These are phyloP conservation scores for Blastosporella zonata DNA, from an alignment of 1,284 basidiomycete genomes.

Conservation along the genomic window DNA sequence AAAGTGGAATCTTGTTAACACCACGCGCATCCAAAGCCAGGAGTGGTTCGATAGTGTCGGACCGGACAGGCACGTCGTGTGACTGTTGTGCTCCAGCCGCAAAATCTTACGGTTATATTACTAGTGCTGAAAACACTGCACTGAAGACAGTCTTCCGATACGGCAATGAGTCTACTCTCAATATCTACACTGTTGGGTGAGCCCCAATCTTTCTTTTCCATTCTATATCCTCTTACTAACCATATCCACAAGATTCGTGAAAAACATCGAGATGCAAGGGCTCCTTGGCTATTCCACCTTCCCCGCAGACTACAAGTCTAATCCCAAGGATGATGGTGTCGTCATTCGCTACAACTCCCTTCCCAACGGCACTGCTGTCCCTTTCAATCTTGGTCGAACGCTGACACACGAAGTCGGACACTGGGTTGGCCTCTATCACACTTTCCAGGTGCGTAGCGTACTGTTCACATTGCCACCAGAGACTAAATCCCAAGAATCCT, in stretches of 20 bases:
- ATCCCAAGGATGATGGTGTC: slow-evolving; percentile 38
- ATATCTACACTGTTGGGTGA: slow-evolving; percentile 35
- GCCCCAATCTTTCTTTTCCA: not conserved
- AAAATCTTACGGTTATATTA: not conserved
- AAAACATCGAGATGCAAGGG: slow-evolving; percentile 19
- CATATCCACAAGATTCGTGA: slow-evolving; percentile 7
- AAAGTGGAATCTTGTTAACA: slow-evolving; percentile 32
- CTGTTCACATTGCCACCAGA: not conserved
- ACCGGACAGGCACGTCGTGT: slow-evolving; percentile 25
- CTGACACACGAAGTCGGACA: slow-evolving; percentile 40
- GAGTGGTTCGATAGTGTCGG: slow-evolving; percentile 37
- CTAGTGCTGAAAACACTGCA: slow-evolving; percentile 23
- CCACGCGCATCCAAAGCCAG: slow-evolving; percentile 33
- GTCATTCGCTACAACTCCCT: slow-evolving; percentile 37
- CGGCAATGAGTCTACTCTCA: slow-evolving; percentile 31
- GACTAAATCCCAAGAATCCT: not conserved
- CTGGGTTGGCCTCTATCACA: slow-evolving; percentile 40
- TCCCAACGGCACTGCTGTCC: slow-evolving; percentile 36
- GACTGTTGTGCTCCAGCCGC: not conserved
- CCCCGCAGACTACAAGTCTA: slow-evolving; percentile 31
- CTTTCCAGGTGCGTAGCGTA: slow-evolving; percentile 32
- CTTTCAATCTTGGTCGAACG: slow-evolving; percentile 37
- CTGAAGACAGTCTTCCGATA: slow-evolving; percentile 31
- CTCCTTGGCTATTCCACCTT: slow-evolving; percentile 41
- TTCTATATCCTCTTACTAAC: not conserved